Evolutionary conservation across 108 stramenopile species (phyloP), one percentile per base, ranked within the genome.

Genomic region (Fistulifera pelliculosa): DNA sequence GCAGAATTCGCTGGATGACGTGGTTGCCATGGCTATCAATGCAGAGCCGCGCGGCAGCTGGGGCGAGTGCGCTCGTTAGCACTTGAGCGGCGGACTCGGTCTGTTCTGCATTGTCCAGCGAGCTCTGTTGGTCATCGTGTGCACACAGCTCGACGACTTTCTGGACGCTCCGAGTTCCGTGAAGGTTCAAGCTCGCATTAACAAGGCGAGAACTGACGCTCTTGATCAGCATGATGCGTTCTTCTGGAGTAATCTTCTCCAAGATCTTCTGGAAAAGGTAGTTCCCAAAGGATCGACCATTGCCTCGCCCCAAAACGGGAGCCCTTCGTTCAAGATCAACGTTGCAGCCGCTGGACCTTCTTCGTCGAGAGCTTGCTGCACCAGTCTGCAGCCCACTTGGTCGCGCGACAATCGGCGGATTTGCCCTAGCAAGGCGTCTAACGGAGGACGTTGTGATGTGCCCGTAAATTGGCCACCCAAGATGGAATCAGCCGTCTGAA

Each of bases 201-300:
- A 96, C 94, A 19, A 97, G 76, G 15, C 93, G 69, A 11, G 84
- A 58, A 53, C 87, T 79, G 17, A 96, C 94, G 56, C 71, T 85
- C 42, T 80, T 75, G 47, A 95, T 73, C 31, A 96, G 74, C 57
- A 76, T 85, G 38, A 92, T 63, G 7, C 97, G 71, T 62, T 95
- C 90, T 22, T 84, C 79, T 23, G 77, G 72, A 18, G 85, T 86
- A 38, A 93, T 82, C 64, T 90, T 80, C 61, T 95, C 95, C 49
- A 96, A 60, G 39, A 98, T 90, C 79, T 98, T 98, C 72, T 98
- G 97, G 61, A 98, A 98, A 35, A 98, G 76, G 65, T 96, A 98
- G 70, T 96, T 98, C 0, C 97, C 97, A 62, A 98, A 98, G 95
- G 95, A 74, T 98, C 95, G 15, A 93, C 83, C 94, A 98, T 96